Conservation (phyloP, 495 filamentous ascomycete genomes). For the Neurospora sp. region DNA sequence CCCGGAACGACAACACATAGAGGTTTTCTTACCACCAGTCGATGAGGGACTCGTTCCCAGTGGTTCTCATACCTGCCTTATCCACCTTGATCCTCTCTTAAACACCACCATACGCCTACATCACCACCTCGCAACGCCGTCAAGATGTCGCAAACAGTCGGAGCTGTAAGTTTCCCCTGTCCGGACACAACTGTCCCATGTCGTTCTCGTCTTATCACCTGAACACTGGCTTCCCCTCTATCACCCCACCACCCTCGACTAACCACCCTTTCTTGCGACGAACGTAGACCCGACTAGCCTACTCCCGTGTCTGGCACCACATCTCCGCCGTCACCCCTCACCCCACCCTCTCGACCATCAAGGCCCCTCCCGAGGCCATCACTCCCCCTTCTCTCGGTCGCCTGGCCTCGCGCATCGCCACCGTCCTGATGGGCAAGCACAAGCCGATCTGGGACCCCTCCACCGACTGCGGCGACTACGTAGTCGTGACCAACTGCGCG, state of each 20-base stretch:
- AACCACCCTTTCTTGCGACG: slow-evolving; percentile 20
- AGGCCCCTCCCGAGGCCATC: slow-evolving; percentile 41
- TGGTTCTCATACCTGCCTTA: neutral
- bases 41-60: slow-evolving; percentile 21
- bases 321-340: slow-evolving; percentile 55
- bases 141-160: slow-evolving; percentile 18
- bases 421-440: slow-evolving; percentile 95
- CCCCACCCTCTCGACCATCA: slow-evolving; percentile 41
- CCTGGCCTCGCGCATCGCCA: slow-evolving; percentile 82
- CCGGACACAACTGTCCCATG: neutral
- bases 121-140: neutral
- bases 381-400: slow-evolving; percentile 70
- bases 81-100: neutral
- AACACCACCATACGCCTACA: neutral
- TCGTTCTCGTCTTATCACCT: neutral
- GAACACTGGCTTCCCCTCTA: slow-evolving; percentile 7
- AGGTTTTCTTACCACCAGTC: slow-evolving; percentile 3
- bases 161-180: slow-evolving; percentile 7
- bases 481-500: slow-evolving; percentile 82
- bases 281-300: slow-evolving; percentile 83
- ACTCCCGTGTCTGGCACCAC: slow-evolving; percentile 90
- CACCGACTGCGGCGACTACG: slow-evolving; percentile 98
- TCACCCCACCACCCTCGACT: slow-evolving; percentile 45
- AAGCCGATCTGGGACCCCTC: slow-evolving; percentile 95
- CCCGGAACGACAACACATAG: neutral